A percentile compares a stretch with the other conserved stretches of the same genome.
These are phyloP conservation scores for Somion occarium DNA, from an alignment of 1,284 basidiomycete species.

Conservation along the genomic window DNA sequence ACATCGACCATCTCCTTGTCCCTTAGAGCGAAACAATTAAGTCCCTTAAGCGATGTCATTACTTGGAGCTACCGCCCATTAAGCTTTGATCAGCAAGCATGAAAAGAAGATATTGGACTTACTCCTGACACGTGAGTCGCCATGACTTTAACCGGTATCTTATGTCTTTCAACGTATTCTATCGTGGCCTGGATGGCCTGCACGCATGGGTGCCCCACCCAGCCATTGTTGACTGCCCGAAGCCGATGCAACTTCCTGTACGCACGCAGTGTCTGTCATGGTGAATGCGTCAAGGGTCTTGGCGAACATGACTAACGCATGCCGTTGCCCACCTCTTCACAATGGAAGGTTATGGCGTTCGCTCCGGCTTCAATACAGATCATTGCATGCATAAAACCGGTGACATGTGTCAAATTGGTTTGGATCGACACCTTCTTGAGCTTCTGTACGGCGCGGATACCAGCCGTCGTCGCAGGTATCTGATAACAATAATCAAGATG, in stretches of 20 bases:
- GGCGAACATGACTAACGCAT: too few relatives aligned
- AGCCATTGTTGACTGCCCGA: too few relatives aligned
- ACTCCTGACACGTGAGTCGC: background rate
- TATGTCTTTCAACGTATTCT: slow-evolving; percentile 41
- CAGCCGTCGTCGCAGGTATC: slow-evolving; percentile 55
- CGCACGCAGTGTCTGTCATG: background rate
- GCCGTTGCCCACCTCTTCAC: slow-evolving; percentile 38
- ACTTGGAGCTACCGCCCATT: background rate
- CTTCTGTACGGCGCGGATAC: slow-evolving; percentile 42
- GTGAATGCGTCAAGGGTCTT: too few relatives aligned
- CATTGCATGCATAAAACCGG: slow-evolving; percentile 46
- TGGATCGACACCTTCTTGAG: slow-evolving; percentile 35
- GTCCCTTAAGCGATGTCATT: background rate
- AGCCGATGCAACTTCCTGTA: background rate
- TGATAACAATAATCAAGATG: slow-evolving; percentile 22
- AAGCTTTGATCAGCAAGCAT: too few relatives aligned
- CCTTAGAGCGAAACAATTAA: background rate
- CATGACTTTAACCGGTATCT: background rate
- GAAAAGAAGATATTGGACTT: background rate
- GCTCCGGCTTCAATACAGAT: slow-evolving; percentile 49
- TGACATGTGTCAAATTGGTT: slow-evolving; percentile 47
- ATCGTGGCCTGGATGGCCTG: slow-evolving; percentile 44
- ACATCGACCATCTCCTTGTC: background rate
- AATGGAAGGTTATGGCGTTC: slow-evolving; percentile 42
- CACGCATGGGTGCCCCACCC: slow-evolving; percentile 38